Evolutionary conservation across 768 basidiomycete species (phyloP).

Genomic region (Pholiota molesta): DNA sequence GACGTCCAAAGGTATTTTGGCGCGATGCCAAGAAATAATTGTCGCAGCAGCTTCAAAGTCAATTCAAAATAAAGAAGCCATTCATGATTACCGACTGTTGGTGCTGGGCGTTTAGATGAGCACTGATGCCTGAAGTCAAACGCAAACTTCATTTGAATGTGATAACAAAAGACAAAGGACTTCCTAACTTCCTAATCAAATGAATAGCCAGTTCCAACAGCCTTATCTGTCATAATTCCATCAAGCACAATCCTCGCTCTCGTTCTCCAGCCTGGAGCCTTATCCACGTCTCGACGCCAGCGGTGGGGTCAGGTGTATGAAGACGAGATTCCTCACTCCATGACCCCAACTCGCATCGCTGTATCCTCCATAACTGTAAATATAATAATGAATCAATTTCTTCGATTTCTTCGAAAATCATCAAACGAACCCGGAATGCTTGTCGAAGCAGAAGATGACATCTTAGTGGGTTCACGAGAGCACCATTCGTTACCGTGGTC

Average conservation of each 20-base stretch:
- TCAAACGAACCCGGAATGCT: conserved; percentile 67
- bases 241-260: conserved; percentile 58
- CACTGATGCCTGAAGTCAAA: neutral
- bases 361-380: conserved; percentile 67
- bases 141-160: neutral
- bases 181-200: neutral
- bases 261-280: conserved; percentile 61
- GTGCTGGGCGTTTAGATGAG: neutral
- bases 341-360: conserved; percentile 55
- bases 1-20: neutral
- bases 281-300: conserved; percentile 64
- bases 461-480: conserved; percentile 59
- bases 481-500: conserved; percentile 87
- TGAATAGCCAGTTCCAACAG: neutral
- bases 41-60: neutral
- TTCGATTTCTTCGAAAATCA: neutral
- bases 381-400: neutral
- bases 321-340: conserved; percentile 67
- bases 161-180: neutral
- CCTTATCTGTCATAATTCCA: conserved; percentile 33
- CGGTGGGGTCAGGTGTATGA: conserved; percentile 50
- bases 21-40: neutral
- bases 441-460: conserved; percentile 76
- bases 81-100: neutral
- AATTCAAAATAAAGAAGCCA: neutral